A percentile compares a stretch with the other conserved stretches of the same genome.
These are phyloP conservation scores for Alternaria triticimaculans DNA, from an alignment of 2,329 filamentous ascomycete genomes.

Conservation along the genomic window DNA sequence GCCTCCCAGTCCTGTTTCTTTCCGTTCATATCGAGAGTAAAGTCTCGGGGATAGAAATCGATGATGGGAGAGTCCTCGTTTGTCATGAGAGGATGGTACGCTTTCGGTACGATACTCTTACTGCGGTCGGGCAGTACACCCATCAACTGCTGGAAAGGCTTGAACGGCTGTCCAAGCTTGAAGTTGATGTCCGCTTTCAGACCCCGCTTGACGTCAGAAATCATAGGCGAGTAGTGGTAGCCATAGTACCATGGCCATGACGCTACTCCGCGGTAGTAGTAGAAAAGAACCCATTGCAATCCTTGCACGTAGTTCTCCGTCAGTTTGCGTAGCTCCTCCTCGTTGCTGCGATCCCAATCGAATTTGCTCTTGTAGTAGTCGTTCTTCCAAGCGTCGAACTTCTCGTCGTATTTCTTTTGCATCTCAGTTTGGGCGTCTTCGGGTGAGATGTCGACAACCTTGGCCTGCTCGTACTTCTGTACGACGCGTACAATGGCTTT, in stretches of 20 bases:
- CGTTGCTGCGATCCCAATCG: conserved; percentile 81
- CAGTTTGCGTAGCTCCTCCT: conserved; percentile 79
- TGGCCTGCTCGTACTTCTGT: conserved; percentile 88
- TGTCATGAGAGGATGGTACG: conserved; percentile 94
- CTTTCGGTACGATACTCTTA: conserved; percentile 89
- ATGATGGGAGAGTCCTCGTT: conserved; percentile 88
- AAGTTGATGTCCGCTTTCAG: conserved; percentile 89
- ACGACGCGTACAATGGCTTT: conserved; percentile 85
- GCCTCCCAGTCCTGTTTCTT: conserved; percentile 99
- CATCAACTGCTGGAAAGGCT: conserved; percentile 96
- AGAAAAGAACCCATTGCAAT: conserved; percentile 96
- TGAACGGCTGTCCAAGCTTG: conserved; percentile 91
- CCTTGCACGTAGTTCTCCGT: conserved; percentile 98
- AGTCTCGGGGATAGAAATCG: conserved; percentile 97
- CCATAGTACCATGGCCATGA: conserved; percentile 99
- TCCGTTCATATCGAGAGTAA: conserved; percentile 98
- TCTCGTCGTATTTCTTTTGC: conserved; percentile 85
- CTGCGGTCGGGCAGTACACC: conserved; percentile 96
- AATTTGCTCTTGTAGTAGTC: conserved; percentile 93
- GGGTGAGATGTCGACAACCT: conserved; percentile 78
- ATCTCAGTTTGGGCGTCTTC: conserved; percentile 81
- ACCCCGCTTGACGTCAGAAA: conserved; percentile 91
- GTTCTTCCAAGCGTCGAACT: conserved; percentile 92
- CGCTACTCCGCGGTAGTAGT: conserved; percentile 96
- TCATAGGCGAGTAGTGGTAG: conserved; percentile 98